phyloP scores from a whole-genome alignment of 2,329 filamentous ascomycete genomes.

The Diaporthe citri region DNA sequence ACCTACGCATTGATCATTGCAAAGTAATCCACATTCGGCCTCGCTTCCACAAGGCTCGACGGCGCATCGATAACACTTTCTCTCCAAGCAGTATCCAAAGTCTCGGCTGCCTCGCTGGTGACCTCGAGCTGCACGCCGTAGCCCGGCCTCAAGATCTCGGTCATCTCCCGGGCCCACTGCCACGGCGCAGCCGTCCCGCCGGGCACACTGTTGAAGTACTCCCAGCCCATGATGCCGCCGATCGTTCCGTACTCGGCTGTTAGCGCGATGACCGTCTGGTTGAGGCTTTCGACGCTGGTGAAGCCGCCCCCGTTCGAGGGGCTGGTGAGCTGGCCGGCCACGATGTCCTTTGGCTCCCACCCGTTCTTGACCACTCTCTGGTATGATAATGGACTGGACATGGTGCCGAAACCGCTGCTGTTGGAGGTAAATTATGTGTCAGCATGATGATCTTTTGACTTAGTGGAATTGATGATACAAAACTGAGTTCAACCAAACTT shows the following conservation, averaged over 20 bases:
- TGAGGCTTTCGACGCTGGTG: slow-evolving; percentile 62
- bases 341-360: slow-evolving; percentile 80
- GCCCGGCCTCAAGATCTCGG: slow-evolving; percentile 54
- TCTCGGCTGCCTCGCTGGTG: slow-evolving; percentile 41
- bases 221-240: slow-evolving; percentile 94
- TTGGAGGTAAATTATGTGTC: background rate
- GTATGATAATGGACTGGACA: slow-evolving; percentile 60
- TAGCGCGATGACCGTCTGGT: slow-evolving; percentile 57
- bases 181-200: slow-evolving; percentile 74
- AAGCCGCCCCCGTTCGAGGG: slow-evolving; percentile 76
- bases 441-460: background rate
- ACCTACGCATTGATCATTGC: slow-evolving; percentile 45
- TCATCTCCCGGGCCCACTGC: slow-evolving; percentile 83
- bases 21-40: slow-evolving; percentile 45
- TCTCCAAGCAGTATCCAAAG: slow-evolving; percentile 43
- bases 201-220: slow-evolving; percentile 88
- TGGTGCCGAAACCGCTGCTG: slow-evolving; percentile 88
- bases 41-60: background rate
- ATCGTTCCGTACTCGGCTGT: slow-evolving; percentile 72
- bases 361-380: slow-evolving; percentile 69
- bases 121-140: slow-evolving; percentile 42
- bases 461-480: background rate
- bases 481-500: background rate
- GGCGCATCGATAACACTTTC: slow-evolving; percentile 38
- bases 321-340: slow-evolving; percentile 85